Base-by-base conservation (phyloP, 2,329 filamentous ascomycete genomes). In the Exophiala bonariae region DNA sequence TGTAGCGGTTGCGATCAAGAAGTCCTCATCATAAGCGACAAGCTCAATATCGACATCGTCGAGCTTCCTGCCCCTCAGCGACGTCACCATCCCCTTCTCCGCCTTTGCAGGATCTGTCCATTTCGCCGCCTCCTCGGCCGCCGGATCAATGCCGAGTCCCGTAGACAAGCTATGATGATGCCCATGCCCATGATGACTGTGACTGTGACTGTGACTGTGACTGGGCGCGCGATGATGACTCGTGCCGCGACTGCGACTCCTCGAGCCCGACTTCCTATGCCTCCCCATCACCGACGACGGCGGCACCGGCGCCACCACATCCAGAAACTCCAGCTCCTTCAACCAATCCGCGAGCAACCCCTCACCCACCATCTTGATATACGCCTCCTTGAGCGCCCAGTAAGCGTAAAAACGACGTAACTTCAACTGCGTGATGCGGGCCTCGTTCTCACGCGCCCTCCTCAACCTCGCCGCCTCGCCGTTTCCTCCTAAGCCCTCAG, bases 361-460 rank as follows among this genome's bases (percentile, higher is more conserved):
- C 59, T 85, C 81, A 5, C 82, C 82, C 3, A 80, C 79, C 60
- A 85, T 78, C 66, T 85, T 85, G 61, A 85, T 79, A 63, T 83
- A 85, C 1, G 82, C 80, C 59, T 85, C 82, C 59, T 85, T 85
- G 46, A 82, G 75, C 56, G 77, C 79, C 77, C 81, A 85, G 59
- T 78, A 82, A 0, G 80, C 76, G 55, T 83, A 85, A 61, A 85
- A 85, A 1, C 80, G 69, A 1, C 82, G 70, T 16, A 83, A 61
- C 39, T 82, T 80, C 14, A 77, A 75, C 28, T 78, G 72, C n/a
- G 81, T 72, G 32, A 74, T 56, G 60, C 56, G 30, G 58, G 59
- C 49, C 64, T 63, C 17, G 17, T 35, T 19, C 4, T 41, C 44
- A 11, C 28, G 33, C 22, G 34, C 19, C 20, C 33, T 14, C 69